phyloP scores from a whole-genome alignment of 1,284 basidiomycete genomes.

The Pseudomicrostroma phylloplanum region DNA sequence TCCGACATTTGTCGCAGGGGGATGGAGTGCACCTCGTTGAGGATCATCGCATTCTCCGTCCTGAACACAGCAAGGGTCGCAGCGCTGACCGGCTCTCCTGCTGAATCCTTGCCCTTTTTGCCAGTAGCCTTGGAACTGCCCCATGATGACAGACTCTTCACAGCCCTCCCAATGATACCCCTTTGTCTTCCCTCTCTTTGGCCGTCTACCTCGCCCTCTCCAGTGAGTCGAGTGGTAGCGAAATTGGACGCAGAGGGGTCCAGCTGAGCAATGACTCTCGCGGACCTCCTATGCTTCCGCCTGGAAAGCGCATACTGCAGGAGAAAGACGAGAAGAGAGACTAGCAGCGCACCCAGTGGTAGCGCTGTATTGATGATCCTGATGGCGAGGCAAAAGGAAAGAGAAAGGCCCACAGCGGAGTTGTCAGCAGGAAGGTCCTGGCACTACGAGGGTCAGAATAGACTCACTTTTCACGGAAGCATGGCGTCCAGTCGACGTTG shows the following conservation, averaged over 20 bases:
- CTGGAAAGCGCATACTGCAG: constrained; percentile 21
- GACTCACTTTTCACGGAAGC: constrained; percentile 20
- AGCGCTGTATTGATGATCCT: constrained; percentile 23
- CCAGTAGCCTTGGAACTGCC: constrained; percentile 20
- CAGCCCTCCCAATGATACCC: constrained; percentile 14
- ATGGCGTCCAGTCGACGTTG: constrained; percentile 26
- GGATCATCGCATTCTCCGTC: constrained; percentile 46
- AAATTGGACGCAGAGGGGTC: constrained; percentile 33
- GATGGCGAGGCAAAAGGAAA: neutral
- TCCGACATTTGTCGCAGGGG: constrained; percentile 15
- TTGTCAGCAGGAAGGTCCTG: neutral
- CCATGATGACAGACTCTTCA: constrained; percentile 29
- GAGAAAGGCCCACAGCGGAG: too few relatives aligned
- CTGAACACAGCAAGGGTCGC: constrained; percentile 39
- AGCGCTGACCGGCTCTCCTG: constrained; percentile 12
- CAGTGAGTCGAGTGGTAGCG: constrained; percentile 11
- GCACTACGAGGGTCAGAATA: neutral
- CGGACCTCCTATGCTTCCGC: constrained; percentile 20
- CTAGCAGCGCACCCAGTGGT: constrained; percentile 19
- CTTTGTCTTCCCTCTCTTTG: neutral
- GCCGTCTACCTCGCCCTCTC: neutral
- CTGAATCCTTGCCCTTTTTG: constrained; percentile 7
- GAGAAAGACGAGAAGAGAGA: constrained; percentile 21
- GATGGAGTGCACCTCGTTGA: constrained; percentile 44
- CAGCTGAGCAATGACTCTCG: constrained; percentile 27